A percentile compares a stretch with the other conserved stretches of the same genome.
These are phyloP conservation scores for Pyrus hybrid DNA, from an alignment of 331 rosid species.

Conservation along the genomic window DNA sequence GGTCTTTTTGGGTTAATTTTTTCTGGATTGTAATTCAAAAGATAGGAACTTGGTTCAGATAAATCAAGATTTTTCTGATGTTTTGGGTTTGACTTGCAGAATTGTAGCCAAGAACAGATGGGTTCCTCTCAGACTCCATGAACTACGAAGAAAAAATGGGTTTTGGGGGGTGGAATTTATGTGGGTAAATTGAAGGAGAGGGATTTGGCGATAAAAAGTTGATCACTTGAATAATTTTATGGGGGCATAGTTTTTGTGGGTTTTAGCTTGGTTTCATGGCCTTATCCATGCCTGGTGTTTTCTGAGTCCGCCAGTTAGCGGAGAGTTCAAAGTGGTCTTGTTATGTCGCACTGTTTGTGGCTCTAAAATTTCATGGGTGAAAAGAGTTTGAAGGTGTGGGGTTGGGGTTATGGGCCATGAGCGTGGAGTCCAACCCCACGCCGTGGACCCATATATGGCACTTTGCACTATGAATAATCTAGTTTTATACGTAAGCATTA, in stretches of 20 bases:
- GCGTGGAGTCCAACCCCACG: too few species aligned
- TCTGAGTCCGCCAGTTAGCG: constrained; percentile 3
- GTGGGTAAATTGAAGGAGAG: neutral
- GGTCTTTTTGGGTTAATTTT: neutral
- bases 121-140: constrained; percentile 5
- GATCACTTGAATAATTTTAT: neutral
- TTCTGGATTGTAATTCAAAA: neutral
- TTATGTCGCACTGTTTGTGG: neutral
- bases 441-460: neutral
- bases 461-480: neutral
- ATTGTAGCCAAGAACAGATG: neutral
- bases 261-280: constrained; percentile 8
- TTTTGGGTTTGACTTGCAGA: neutral
- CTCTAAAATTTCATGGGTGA: neutral
- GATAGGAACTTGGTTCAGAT: constrained; percentile 1
- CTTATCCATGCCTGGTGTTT: constrained; percentile 19
- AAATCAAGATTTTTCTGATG: neutral
- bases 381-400: neutral
- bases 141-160: neutral
- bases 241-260: neutral
- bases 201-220: neutral
- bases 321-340: constrained; percentile 7
- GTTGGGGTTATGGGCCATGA: neutral
- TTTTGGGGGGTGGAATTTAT: neutral
- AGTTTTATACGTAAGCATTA: neutral